phyloP scores from a whole-genome alignment of 1,284 basidiomycete genomes.

The Ganoderma lucidum region DNA sequence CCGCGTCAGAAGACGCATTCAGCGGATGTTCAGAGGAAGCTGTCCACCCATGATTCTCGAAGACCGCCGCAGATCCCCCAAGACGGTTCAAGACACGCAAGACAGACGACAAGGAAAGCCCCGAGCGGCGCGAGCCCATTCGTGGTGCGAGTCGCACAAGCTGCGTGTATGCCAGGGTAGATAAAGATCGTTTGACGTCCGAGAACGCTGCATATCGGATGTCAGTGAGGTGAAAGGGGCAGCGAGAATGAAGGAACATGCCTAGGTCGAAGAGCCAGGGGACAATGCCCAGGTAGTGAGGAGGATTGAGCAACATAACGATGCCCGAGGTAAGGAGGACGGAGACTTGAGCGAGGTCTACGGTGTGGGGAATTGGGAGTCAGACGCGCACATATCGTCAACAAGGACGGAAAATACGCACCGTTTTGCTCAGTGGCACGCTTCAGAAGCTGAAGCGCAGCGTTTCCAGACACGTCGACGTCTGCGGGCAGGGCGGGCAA shows the following conservation, averaged over 20 bases:
- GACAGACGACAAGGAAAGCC: conserved; percentile 18
- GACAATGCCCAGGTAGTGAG: conserved; percentile 25
- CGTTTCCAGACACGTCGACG: conserved; percentile 16
- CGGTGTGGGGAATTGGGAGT: neutral
- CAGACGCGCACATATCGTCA: neutral
- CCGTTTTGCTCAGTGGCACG: conserved; percentile 45
- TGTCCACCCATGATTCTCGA: conserved; percentile 27
- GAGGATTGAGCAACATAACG: conserved; percentile 22
- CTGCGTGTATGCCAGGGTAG: conserved; percentile 25
- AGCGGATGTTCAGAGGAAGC: neutral
- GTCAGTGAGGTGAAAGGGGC: neutral
- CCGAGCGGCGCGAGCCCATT: conserved; percentile 15
- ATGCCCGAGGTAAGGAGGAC: conserved; percentile 48
- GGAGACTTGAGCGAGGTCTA: conserved; percentile 51
- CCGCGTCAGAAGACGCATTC: conserved; percentile 11
- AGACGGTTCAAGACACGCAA: conserved; percentile 27
- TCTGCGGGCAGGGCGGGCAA: conserved; percentile 24
- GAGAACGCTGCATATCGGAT: conserved; percentile 20
- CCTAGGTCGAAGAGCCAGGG: conserved; percentile 40
- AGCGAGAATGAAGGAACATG: conserved; percentile 10
- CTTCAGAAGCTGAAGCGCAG: conserved; percentile 41
- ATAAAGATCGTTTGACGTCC: conserved; percentile 5
- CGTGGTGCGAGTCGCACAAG: conserved; percentile 19
- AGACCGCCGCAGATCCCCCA: conserved; percentile 29
- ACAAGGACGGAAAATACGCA: conserved; percentile 37